Base-by-base conservation (phyloP, 2,329 filamentous ascomycete species). In the Alternaria burnsii region DNA sequence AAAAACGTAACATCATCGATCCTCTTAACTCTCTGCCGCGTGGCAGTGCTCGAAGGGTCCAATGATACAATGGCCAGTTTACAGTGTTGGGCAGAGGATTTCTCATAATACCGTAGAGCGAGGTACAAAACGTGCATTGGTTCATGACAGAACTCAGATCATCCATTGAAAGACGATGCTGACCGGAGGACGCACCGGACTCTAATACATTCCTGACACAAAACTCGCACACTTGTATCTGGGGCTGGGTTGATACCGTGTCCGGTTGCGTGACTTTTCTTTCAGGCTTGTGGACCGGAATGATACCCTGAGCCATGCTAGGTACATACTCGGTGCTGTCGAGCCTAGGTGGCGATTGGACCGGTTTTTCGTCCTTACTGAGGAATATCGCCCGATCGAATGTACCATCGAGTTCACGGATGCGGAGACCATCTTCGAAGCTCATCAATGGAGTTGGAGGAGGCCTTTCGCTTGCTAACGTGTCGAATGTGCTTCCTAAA, bases 1-100 rank as follows among this genome's bases (percentile, higher is more conserved):
- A 28, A 41, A 41, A 52, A 16, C 48, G 48, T 20, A 52, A 14
- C 48, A 41, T 41, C 48, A 52, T 52, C 16, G 48, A 52, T 52
- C 34, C 48, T 52, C 16, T 41, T 10, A 52, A 16, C 34, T 52
- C 48, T 12, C 48, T 52, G 24, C 48, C 48, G 14, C 48, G 48
- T 26, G 48, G 48, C 0, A 52, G 48, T 28, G 48, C 48, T 52
- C 34, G 12, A 6, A 52, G 14, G 9, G 48, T 52, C 34, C 48
- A 52, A 34, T 52, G 48, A 52, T 52, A 52, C 34, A 40, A 10
- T 22, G 48, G 48, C 48, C 48, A 41, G 9, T 41, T 14, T 26
- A 10, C 48, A 8, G 48, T 9, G 3, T 14, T 36, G 12, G 2
- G 14, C 14, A 14, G 6, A 2, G 12, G 2, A 2, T 26, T 2